A percentile compares a stretch with the other conserved stretches of the same genome.
Conservation (phyloP, 2,329 filamentous ascomycete species). For the Aspergillus glaucus region DNA sequence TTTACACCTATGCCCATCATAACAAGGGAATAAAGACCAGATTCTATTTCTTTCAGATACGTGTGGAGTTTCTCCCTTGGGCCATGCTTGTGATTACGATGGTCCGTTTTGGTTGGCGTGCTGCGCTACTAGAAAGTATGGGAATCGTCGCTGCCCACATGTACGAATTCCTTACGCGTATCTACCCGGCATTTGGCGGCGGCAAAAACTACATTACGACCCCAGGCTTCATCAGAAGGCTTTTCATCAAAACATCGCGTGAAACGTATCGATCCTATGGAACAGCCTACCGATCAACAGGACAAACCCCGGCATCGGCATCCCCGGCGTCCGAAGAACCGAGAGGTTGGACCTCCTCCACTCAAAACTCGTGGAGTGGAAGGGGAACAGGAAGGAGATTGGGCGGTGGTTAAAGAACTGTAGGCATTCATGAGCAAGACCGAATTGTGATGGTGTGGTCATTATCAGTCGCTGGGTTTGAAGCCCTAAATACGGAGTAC, state of each 20-base stretch:
- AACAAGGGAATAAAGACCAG: conserved; percentile 68
- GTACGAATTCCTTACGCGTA: conserved; percentile 79
- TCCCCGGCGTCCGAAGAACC: conserved; percentile 19
- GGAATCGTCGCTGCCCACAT: conserved; percentile 85
- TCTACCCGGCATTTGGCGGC: conserved; percentile 84
- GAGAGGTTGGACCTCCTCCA: conserved; percentile 26
- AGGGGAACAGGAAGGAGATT: conserved; percentile 38
- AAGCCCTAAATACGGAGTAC: no score
- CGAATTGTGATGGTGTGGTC: no score
- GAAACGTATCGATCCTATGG: conserved; percentile 54
- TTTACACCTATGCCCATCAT: conserved; percentile 81
- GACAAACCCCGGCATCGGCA: conserved; percentile 11
- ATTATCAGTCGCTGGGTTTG: no score
- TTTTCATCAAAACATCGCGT: conserved; percentile 51
- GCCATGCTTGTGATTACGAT: conserved; percentile 71
- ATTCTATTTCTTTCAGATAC: conserved; percentile 79
- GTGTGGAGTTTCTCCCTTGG: conserved; percentile 72
- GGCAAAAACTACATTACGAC: conserved; percentile 71
- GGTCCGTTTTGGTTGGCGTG: conserved; percentile 55
- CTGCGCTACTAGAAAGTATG: conserved; percentile 59
- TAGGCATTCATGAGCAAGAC: not conserved
- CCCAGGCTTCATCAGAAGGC: conserved; percentile 62
- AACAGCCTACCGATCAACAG: conserved; percentile 48
- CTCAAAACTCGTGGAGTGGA: conserved; percentile 30
- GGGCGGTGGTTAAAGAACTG: conserved; percentile 25